These are phyloP conservation scores for Halophytophthora batemanensis DNA, from an alignment of 352 stramenopile species.

Conservation along the genomic window DNA sequence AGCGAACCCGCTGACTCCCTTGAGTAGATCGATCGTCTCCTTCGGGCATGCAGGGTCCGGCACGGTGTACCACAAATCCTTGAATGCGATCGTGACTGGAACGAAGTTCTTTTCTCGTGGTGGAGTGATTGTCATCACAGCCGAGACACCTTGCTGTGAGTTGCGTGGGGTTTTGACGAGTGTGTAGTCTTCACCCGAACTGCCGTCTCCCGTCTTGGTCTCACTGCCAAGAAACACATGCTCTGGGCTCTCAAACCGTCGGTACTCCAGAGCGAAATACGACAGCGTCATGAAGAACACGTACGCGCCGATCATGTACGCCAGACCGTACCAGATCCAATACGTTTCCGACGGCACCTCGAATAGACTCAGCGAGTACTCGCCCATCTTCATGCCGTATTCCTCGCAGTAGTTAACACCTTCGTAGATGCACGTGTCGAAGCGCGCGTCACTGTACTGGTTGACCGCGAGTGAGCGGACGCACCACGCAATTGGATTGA, in stretches of 20 bases:
- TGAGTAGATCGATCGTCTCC: slow-evolving; percentile 47
- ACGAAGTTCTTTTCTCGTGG: not conserved
- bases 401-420: slow-evolving; percentile 12
- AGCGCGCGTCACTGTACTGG: slow-evolving; percentile 7
- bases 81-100: slow-evolving; percentile 20
- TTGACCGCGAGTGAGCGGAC: slow-evolving; percentile 14
- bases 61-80: slow-evolving; percentile 26
- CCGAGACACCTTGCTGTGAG: too few species aligned
- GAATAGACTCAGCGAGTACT: slow-evolving; percentile 20
- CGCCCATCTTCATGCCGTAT: slow-evolving; percentile 16
- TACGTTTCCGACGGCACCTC: slow-evolving; percentile 9
- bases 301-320: slow-evolving; percentile 15
- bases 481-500: slow-evolving; percentile 37
- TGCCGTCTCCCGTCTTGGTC: too few species aligned
- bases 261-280: slow-evolving; percentile 18
- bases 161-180: too few species aligned
- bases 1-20: slow-evolving; percentile 54
- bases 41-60: slow-evolving; percentile 10
- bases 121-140: too few species aligned
- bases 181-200: too few species aligned
- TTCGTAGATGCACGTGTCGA: slow-evolving; percentile 11
- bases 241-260: slow-evolving; percentile 8
- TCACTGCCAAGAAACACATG: slow-evolving; percentile 1
- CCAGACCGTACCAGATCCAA: slow-evolving; percentile 13
- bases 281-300: slow-evolving; percentile 17